These are phyloP conservation scores for Chrysoporthe cubensis DNA, from an alignment of 2,329 filamentous ascomycete species.

Conservation along the genomic window DNA sequence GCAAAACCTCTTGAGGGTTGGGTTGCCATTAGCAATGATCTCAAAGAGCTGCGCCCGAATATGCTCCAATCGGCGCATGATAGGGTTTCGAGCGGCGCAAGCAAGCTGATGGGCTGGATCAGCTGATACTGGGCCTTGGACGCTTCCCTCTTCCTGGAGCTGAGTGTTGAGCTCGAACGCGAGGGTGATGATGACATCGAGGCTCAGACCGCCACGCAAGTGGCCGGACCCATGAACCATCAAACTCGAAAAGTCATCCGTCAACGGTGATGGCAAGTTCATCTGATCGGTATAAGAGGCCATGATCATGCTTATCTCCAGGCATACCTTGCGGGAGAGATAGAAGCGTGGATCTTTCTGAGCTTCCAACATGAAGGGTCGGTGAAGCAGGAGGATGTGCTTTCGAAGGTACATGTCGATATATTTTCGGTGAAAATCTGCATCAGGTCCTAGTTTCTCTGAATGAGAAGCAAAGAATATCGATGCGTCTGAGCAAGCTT, in stretches of 20 bases:
- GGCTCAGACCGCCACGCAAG: constrained; percentile 13
- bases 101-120: constrained; percentile 20
- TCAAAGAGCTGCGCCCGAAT: constrained; percentile 20
- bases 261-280: background rate
- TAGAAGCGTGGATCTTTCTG: constrained; percentile 32
- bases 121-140: background rate
- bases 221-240: constrained; percentile 15
- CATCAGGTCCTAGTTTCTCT: background rate
- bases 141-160: constrained; percentile 12
- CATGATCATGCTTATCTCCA: constrained; percentile 34
- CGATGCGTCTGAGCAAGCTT: constrained; percentile 33
- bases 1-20: constrained; percentile 16
- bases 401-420: constrained; percentile 35
- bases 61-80: constrained; percentile 13
- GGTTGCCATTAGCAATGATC: constrained; percentile 16
- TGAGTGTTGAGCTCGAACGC: constrained; percentile 18
- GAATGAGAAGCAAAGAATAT: constrained; percentile 28
- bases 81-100: constrained; percentile 11
- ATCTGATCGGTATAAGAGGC: constrained; percentile 31
- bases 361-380: constrained; percentile 33
- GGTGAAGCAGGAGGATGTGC: constrained; percentile 33
- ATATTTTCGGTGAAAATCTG: constrained; percentile 34
- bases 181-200: constrained; percentile 21
- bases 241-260: constrained; percentile 12
- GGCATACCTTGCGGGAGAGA: constrained; percentile 33